These are phyloP conservation scores for Mychonastes homosphaera DNA, from an alignment of 139 green algal genomes.

Conservation along the genomic window DNA sequence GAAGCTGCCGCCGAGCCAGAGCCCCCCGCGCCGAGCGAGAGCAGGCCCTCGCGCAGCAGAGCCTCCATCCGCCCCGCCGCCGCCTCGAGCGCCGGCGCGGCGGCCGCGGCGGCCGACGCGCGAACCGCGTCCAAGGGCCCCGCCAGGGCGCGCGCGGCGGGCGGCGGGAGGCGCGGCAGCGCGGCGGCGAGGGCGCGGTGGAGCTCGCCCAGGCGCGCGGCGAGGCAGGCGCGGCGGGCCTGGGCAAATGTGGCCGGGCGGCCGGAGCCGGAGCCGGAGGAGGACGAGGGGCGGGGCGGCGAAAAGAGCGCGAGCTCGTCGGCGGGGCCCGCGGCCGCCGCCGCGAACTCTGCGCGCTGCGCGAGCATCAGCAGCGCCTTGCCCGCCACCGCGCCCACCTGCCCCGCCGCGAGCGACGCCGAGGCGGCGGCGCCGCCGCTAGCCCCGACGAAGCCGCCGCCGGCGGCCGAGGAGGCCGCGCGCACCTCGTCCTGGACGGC, in stretches of 20 bases:
- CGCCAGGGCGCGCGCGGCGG: constrained; percentile 36
- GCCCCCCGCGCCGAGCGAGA: not conserved
- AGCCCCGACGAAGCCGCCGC: too few species aligned
- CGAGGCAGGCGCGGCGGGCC: not conserved
- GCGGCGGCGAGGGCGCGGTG: constrained; percentile 29
- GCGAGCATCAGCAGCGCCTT: constrained; percentile 39
- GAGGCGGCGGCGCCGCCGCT: too few species aligned
- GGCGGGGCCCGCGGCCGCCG: constrained; percentile 57
- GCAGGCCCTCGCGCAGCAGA: not conserved
- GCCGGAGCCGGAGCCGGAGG: not conserved
- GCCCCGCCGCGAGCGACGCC: too few species aligned
- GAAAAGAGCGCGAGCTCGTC: not conserved
- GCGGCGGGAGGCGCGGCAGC: constrained; percentile 30
- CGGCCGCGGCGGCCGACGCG: constrained; percentile 7
- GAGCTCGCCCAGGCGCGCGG: constrained; percentile 7
- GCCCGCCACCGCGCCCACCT: constrained; percentile 32
- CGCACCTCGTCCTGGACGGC: constrained; percentile 78
- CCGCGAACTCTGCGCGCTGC: constrained; percentile 56
- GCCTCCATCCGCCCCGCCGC: not conserved
- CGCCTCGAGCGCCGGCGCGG: not conserved
- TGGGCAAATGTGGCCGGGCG: not conserved
- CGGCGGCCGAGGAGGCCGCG: constrained; percentile 33
- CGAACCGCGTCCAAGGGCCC: constrained; percentile 32
- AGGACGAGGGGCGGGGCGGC: not conserved
- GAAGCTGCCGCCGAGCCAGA: not conserved